Percentiles rank a stretch among this genome's conserved stretches.
Conservation (phyloP, 2,329 filamentous ascomycete species). For the Ceratocystiopsis brevicomis region DNA sequence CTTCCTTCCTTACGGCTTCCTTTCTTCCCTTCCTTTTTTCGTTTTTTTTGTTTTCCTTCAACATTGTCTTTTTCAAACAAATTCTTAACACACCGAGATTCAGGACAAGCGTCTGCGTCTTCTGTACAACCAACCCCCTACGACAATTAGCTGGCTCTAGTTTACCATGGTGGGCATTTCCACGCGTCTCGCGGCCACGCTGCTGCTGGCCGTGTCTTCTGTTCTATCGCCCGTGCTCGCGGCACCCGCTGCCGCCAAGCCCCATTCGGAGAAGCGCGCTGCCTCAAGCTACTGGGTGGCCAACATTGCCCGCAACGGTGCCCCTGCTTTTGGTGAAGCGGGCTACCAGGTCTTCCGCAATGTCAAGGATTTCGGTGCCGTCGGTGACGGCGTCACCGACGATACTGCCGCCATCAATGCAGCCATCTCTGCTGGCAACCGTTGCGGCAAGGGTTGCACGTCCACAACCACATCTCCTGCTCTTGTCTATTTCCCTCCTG, state of each 20-base stretch:
- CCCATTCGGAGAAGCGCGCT: neutral
- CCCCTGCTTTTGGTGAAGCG: slow-evolving; percentile 38
- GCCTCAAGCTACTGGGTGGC: slow-evolving; percentile 48
- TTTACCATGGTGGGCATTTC: slow-evolving; percentile 25
- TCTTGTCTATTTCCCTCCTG: slow-evolving; percentile 78
- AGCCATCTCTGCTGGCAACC: slow-evolving; percentile 57
- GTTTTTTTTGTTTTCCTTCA: neutral
- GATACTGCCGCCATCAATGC: slow-evolving; percentile 79
- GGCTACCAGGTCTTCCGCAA: slow-evolving; percentile 60
- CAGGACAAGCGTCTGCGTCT: no score
- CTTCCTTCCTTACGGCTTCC: neutral
- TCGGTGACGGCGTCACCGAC: slow-evolving; percentile 50
- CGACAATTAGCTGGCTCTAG: slow-evolving; percentile 13
- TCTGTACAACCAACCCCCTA: neutral
- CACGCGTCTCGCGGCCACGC: slow-evolving; percentile 21
- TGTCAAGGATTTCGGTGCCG: slow-evolving; percentile 57
- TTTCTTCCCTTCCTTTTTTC: neutral
- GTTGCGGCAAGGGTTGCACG: slow-evolving; percentile 67
- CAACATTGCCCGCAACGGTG: slow-evolving; percentile 49
- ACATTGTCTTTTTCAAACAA: neutral
- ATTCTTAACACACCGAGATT: no score
- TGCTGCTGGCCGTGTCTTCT: slow-evolving; percentile 14
- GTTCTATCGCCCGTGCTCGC: slow-evolving; percentile 5
- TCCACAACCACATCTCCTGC: slow-evolving; percentile 70
- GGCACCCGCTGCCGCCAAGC: neutral